phyloP scores from a whole-genome alignment of 192 early-diverging fungal species.

The Backusella macrospora region DNA sequence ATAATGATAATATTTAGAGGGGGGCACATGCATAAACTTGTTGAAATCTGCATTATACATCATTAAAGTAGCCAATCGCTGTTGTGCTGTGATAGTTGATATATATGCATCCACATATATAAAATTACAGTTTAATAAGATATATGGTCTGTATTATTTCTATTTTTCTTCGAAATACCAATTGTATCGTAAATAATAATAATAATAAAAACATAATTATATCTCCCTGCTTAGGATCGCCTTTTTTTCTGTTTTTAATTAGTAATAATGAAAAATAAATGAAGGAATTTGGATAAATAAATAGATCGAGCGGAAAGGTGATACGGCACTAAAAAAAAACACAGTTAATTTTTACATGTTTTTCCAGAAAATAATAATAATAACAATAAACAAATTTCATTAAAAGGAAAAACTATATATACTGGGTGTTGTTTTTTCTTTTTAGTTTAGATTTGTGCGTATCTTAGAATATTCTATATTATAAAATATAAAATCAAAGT shows the following conservation, averaged over 20 bases:
- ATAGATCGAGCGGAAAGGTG: neutral
- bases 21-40: no score
- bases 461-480: neutral
- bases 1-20: no score
- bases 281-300: neutral
- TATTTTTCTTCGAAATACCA: no score
- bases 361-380: neutral
- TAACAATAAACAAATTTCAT: neutral
- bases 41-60: no score
- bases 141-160: no score
- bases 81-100: no score
- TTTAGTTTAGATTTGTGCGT: neutral
- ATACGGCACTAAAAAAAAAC: neutral
- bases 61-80: no score
- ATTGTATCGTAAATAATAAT: constrained; percentile 28
- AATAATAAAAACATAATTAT: no score
- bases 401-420: neutral
- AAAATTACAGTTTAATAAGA: no score
- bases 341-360: no score
- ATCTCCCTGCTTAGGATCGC: no score
- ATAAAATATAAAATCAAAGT: neutral
- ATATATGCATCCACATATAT: no score
- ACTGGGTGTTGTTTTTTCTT: neutral
- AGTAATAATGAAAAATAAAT: neutral
- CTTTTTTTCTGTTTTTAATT: neutral